Conservation (phyloP, 2,329 filamentous ascomycete species). For the Pleoardoris graminearum region DNA sequence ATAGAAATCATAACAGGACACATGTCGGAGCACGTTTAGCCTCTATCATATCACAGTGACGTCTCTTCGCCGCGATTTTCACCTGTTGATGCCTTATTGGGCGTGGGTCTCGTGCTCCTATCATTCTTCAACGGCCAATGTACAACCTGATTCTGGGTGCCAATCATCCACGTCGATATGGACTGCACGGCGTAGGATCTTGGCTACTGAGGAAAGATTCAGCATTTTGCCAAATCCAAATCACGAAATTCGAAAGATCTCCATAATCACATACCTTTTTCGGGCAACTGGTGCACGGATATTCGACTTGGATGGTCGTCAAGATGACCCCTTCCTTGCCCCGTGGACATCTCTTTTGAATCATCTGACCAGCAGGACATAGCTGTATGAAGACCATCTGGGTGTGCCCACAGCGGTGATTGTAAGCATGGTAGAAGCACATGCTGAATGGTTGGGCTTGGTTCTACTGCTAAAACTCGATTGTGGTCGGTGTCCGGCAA, state of each 20-base stretch:
- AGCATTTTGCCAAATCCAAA: not conserved
- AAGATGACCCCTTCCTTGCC: slow-evolving; percentile 38
- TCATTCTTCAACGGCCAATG: too few relatives aligned
- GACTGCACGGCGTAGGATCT: too few relatives aligned
- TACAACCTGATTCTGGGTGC: too few relatives aligned
- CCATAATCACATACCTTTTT: slow-evolving; percentile 21
- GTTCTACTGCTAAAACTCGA: not conserved
- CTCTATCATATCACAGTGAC: too few relatives aligned
- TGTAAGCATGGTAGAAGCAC: slow-evolving; percentile 55
- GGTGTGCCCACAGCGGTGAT: slow-evolving; percentile 51
- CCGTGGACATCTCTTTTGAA: slow-evolving; percentile 35
- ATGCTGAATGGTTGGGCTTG: slow-evolving; percentile 31
- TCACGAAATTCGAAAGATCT: not conserved
- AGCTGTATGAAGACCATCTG: slow-evolving; percentile 41
- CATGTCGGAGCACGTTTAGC: too few relatives aligned
- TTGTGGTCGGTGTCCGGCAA: not conserved
- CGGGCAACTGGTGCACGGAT: slow-evolving; percentile 27
- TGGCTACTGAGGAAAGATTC: not conserved
- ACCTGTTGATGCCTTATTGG: too few relatives aligned
- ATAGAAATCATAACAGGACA: too few relatives aligned
- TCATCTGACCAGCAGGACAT: slow-evolving; percentile 36
- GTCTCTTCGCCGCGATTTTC: too few relatives aligned
- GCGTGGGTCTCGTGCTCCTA: too few relatives aligned
- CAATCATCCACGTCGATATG: too few relatives aligned
- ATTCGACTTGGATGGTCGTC: slow-evolving; percentile 37